Percentiles rank a stretch among this genome's conserved stretches.
These are phyloP conservation scores for Caryopteris hybrid DNA, from an alignment of 305 asterid species.

Conservation along the genomic window DNA sequence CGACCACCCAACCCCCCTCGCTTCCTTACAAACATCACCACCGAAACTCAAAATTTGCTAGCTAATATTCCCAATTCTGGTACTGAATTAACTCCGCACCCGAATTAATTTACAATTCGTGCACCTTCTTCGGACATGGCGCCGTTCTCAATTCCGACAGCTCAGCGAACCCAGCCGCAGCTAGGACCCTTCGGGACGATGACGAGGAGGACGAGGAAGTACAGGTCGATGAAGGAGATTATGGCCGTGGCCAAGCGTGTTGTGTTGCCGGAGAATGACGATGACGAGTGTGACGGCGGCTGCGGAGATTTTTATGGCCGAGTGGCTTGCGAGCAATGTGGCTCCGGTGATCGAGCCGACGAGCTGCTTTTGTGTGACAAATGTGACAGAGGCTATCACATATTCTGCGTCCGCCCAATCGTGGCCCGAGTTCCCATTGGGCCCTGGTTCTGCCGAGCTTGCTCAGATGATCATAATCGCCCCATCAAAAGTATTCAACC, in stretches of 20 bases:
- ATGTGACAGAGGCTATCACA: slow-evolving; percentile 70
- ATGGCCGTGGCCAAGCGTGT: slow-evolving; percentile 61
- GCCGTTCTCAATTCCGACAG: slow-evolving; percentile 35
- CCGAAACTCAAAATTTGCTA: neutral
- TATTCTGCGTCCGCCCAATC: slow-evolving; percentile 69
- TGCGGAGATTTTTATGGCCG: slow-evolving; percentile 25
- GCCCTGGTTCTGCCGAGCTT: slow-evolving; percentile 60
- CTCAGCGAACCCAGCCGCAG: slow-evolving; percentile 29
- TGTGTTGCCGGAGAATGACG: slow-evolving; percentile 20
- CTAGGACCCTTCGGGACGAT: slow-evolving; percentile 18
- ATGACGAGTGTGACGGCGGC: slow-evolving; percentile 9
- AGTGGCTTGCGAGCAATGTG: slow-evolving; percentile 65
- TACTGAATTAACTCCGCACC: neutral
- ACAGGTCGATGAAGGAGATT: slow-evolving; percentile 59
- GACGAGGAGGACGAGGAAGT: slow-evolving; percentile 24
- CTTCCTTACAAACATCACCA: neutral
- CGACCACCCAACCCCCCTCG: too few relatives aligned
- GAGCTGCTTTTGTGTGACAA: slow-evolving; percentile 63
- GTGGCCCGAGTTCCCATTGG: slow-evolving; percentile 66
- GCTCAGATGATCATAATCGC: slow-evolving; percentile 37
- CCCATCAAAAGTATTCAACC: slow-evolving; percentile 38
- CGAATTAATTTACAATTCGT: neutral
- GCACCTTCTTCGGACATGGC: slow-evolving; percentile 43
- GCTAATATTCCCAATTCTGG: neutral
- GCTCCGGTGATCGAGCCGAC: slow-evolving; percentile 57